Evolutionary conservation across 2,329 filamentous ascomycete species (phyloP).

Genomic region (Neopestalotiopsis clavispora): DNA sequence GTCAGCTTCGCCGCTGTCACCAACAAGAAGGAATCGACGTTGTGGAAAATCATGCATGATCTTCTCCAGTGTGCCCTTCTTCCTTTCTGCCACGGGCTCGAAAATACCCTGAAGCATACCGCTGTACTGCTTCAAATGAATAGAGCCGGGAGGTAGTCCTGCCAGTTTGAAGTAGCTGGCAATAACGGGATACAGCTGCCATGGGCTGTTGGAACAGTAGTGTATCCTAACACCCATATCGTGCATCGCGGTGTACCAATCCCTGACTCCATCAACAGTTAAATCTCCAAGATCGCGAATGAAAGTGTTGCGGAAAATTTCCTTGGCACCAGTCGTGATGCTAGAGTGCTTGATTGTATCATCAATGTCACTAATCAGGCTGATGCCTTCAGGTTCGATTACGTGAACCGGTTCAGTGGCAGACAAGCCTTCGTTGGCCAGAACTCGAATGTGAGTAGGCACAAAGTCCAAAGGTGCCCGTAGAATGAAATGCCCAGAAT

Average conservation of each 20-base stretch:
- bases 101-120: slow-evolving; percentile 99
- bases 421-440: slow-evolving; percentile 86
- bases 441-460: slow-evolving; percentile 84
- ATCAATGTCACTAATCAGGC: slow-evolving; percentile 95
- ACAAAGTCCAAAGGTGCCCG: slow-evolving; percentile 86
- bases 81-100: slow-evolving; percentile 93
- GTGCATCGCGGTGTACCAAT: slow-evolving; percentile 84
- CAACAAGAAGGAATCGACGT: slow-evolving; percentile 87
- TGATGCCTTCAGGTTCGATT: slow-evolving; percentile 80
- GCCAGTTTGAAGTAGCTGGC: slow-evolving; percentile 83
- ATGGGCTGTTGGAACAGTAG: slow-evolving; percentile 99
- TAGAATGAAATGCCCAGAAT: slow-evolving; percentile 85
- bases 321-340: slow-evolving; percentile 82
- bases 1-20: slow-evolving; percentile 96
- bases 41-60: slow-evolving; percentile 90
- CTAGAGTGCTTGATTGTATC: slow-evolving; percentile 97
- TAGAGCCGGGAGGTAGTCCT: slow-evolving; percentile 83
- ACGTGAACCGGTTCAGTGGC: slow-evolving; percentile 78
- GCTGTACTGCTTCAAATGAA: slow-evolving; percentile 94
- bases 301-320: slow-evolving; percentile 97
- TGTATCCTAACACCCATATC: slow-evolving; percentile 86
- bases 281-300: slow-evolving; percentile 83
- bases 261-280: slow-evolving; percentile 75
- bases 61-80: slow-evolving; percentile 84
- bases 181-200: slow-evolving; percentile 93